These are phyloP conservation scores for Haplographium delicatum DNA, from an alignment of 495 filamentous ascomycete genomes.

Conservation along the genomic window DNA sequence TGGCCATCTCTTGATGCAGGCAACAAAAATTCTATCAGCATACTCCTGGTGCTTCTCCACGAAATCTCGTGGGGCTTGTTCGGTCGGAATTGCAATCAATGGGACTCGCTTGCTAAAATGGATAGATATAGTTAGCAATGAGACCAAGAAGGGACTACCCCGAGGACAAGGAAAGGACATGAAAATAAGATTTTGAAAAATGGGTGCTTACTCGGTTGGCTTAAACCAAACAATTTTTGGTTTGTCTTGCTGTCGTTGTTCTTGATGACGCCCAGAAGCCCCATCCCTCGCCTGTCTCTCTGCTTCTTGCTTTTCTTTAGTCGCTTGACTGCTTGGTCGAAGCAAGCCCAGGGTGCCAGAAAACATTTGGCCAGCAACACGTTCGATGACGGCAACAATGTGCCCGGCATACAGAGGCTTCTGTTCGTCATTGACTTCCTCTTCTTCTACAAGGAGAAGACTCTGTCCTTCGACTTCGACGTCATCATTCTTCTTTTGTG, in stretches of 20 bases:
- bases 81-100: conserved; percentile 94
- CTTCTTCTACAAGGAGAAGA: conserved; percentile 91
- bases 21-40: conserved; percentile 94
- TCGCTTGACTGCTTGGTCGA: conserved; percentile 95
- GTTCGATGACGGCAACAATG: conserved; percentile 94
- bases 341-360: conserved; percentile 91
- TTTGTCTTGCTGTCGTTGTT: conserved; percentile 81
- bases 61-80: conserved; percentile 95
- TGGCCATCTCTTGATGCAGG: conserved; percentile 98
- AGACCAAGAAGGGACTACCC: neutral
- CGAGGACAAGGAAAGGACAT: conserved; percentile 1
- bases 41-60: conserved; percentile 98
- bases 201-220: conserved; percentile 62
- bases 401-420: conserved; percentile 97
- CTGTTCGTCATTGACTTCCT: conserved; percentile 97
- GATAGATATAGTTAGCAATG: conserved; percentile 5
- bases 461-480: conserved; percentile 98
- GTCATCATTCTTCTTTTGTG: conserved; percentile 99
- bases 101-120: conserved; percentile 73
- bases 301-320: conserved; percentile 98
- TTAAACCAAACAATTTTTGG: conserved; percentile 99
- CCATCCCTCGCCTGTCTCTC: conserved; percentile 91
- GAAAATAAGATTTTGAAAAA: too few relatives aligned
- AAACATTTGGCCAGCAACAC: conserved; percentile 97
- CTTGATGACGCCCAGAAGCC: conserved; percentile 64